Evolutionary conservation across 164 flowering plant genomes (phyloP), one percentile per base, ranked within the genome.

Genomic region (Chloranthus sessilifolius): DNA sequence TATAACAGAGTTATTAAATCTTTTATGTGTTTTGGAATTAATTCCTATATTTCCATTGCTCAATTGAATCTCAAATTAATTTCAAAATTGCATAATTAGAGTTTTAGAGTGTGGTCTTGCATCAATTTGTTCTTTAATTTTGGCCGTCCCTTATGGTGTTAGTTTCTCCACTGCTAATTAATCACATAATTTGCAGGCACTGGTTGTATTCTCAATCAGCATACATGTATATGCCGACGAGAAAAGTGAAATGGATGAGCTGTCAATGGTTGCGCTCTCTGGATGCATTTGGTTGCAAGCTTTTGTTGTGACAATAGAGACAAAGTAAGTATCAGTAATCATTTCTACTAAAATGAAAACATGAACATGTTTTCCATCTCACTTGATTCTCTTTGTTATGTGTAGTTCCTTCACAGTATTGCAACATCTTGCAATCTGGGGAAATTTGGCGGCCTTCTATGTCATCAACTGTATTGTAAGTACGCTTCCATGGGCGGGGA

Each of bases 211-310:
- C 66, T 50, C 73, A 30, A 78, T 92, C 61, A 79, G 75, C 67
- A 88, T 92, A 64, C 77, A 88, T 67, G 75, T 81, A 4, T 88
- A 81, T 72, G 88, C 97, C 16, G 71, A 72, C 52, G 99, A 92
- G 64, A 88, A 80, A 67, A 81, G 92, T 65, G 99, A 86, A 65
- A 81, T 79, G 89, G 97, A 88, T 71, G 88, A 88, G 71, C 66
- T 92, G n/a, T 68, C 95, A 17, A 78, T 92, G 95, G 95, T 88
- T 48, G 99, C 99, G 55, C 84, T 92, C 40, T 92, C 99, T 23
- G 99, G 99, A 57, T 92, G 99, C 65, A 84, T 92, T 62, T 92
- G 97, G 99, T 69, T 92, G 73, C 99, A 92, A 64, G 97, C 95
- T 36, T 92, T 92, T 72, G 97, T 88, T 52, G 80, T 92, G 21